Evolutionary conservation across 768 basidiomycete species (phyloP).

Genomic region (Pleurotus platypus): DNA sequence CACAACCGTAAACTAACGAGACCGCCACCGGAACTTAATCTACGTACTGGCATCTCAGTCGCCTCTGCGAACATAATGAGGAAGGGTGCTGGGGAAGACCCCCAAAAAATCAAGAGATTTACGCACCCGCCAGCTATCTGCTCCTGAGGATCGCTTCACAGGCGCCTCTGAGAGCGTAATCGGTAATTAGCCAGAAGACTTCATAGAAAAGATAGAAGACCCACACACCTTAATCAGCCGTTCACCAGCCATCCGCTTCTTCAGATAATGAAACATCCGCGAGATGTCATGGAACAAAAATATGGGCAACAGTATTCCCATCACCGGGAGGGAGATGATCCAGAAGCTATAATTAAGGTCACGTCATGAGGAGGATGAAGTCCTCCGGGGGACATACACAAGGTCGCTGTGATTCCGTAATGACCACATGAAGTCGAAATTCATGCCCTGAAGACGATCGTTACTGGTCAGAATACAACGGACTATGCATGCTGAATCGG

Average conservation of each 20-base stretch:
- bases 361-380: background rate
- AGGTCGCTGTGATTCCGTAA: constrained; percentile 42
- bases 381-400: constrained; percentile 30
- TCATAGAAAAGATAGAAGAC: too few species aligned
- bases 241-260: constrained; percentile 30
- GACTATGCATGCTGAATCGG: background rate
- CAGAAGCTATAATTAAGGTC: constrained; percentile 47
- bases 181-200: too few species aligned
- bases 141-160: too few species aligned
- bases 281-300: constrained; percentile 52
- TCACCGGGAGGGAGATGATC: constrained; percentile 59
- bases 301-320: constrained; percentile 47
- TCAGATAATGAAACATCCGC: constrained; percentile 40
- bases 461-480: background rate
- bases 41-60: too few species aligned
- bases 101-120: too few species aligned
- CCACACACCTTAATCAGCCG: background rate
- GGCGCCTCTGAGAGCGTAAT: too few species aligned
- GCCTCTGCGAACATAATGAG: too few species aligned
- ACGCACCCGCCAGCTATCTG: too few species aligned
- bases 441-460: constrained; percentile 51
- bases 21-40: too few species aligned
- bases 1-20: too few species aligned
- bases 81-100: too few species aligned
- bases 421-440: constrained; percentile 52